Evolutionary conservation across 768 basidiomycete species (phyloP), one percentile per base, ranked within the genome.

Genomic region (Panaeolus papilionaceus): DNA sequence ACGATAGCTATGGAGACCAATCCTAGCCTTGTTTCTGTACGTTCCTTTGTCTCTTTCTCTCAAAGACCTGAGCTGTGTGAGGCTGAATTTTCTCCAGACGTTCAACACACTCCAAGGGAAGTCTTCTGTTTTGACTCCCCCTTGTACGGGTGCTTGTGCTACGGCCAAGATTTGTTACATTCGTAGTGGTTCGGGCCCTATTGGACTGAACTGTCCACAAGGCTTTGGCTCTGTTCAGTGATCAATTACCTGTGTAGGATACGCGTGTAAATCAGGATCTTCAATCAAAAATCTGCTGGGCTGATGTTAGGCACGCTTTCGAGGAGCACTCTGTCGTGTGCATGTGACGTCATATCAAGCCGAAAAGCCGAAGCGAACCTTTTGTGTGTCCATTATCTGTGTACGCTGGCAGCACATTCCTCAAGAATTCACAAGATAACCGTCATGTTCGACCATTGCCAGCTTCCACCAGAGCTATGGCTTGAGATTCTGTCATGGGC

Each of bases 91-190:
- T 12, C 54, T 66, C 10, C 61, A 92, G 87, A 82, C 81, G 12
- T 93, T 92, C 81, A 91, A 86, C 68, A 85, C 82, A 0, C 83
- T 89, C 70, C 92, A 94, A 76, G 90, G 92, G 49, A 94, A 93
- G 78, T 81, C 82, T 66, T 91, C 91, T 5, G 76, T 88, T 38
- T 81, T 78, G 38, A 83, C 85, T 23, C 73, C 77, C 16, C 66
- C 87, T 12, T 94, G 92, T 75, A 87, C 84, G 5, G 47, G 47
- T 49, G 20, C n/a, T 49, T 94, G 92, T 71, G 73, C 81, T n/a
- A 68, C 75, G 1, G 92, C 92, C 26, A 92, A 86, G 77, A 88
- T 93, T 49, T 93, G 91, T 73, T 92, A 92, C 71, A 90, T 92
- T 18, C 85, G 92, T 33, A 92, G 91, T 73, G 92, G 90, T 26